Percentiles rank a stretch among this genome's conserved stretches.
phyloP scores from a whole-genome alignment of 1,284 basidiomycete species.

The Trametes versicolor region DNA sequence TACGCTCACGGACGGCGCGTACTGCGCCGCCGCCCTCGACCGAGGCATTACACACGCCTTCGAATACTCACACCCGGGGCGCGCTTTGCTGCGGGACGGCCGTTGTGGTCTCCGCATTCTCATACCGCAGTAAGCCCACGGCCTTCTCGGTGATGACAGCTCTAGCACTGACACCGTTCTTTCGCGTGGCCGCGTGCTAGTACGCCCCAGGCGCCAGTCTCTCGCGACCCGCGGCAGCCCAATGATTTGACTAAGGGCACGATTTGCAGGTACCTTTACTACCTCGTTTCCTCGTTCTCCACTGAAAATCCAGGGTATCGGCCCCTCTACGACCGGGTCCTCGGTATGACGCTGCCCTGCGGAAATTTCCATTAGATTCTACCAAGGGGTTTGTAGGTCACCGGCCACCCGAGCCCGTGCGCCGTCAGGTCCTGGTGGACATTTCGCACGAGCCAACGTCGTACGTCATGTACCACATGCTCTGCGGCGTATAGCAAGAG shows the following conservation, averaged over 20 bases:
- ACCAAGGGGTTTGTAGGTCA: too few species aligned
- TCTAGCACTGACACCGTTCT: neutral
- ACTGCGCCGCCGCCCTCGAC: neutral
- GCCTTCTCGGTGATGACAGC: neutral
- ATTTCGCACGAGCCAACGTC: too few species aligned
- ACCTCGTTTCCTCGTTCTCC: too few species aligned
- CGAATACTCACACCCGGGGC: conserved; percentile 11
- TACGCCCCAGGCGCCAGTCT: neutral
- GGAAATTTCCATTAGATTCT: too few species aligned
- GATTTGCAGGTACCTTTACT: neutral
- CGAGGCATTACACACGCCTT: neutral
- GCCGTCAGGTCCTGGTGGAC: too few species aligned
- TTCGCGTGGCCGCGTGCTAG: neutral
- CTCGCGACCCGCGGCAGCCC: neutral
- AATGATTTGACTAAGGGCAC: neutral
- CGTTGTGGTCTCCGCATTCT: neutral
- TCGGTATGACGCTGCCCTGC: too few species aligned
- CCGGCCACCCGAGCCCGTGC: too few species aligned
- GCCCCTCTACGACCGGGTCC: too few species aligned
- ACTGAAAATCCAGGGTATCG: too few species aligned
- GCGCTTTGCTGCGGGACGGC: conserved; percentile 4
- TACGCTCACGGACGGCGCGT: neutral
- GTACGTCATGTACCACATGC: too few species aligned
- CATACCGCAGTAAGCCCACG: neutral
- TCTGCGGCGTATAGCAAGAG: too few species aligned